phyloP scores from a whole-genome alignment of 2,329 filamentous ascomycete genomes.

The Celoporthe dispersa region DNA sequence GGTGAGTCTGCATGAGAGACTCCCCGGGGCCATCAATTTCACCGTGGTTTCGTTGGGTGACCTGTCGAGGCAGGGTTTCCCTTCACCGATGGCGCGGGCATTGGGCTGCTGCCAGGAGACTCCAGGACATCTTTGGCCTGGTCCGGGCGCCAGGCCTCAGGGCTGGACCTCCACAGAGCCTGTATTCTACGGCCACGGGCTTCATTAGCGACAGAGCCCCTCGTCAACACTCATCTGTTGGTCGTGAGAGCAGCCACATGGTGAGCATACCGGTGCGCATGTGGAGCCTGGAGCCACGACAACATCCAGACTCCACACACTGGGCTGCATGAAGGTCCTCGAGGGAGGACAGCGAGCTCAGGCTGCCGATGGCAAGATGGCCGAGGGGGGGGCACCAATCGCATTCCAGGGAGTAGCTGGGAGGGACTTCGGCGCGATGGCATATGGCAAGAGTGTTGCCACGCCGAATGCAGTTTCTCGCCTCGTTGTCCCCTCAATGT shows the following conservation, averaged over 20 bases:
- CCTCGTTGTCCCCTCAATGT: not conserved
- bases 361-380: not conserved
- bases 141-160: not conserved
- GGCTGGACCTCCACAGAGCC: not conserved
- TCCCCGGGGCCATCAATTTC: not conserved
- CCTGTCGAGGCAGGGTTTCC: not conserved
- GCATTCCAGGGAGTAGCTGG: not conserved
- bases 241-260: not conserved
- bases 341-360: not conserved
- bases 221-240: not conserved
- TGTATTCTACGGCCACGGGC: not conserved
- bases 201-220: not conserved
- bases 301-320: not conserved
- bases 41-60: not conserved
- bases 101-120: not conserved
- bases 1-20: not conserved
- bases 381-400: not conserved
- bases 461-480: not conserved
- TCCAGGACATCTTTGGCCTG: not conserved
- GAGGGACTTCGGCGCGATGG: not conserved
- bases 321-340: not conserved
- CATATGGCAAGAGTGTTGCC: not conserved
- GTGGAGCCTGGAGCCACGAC: conserved; percentile 3
- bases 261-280: not conserved
- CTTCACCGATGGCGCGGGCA: not conserved